Conservation (phyloP, 1,139 yeast species). For the Hansenula sp. region DNA sequence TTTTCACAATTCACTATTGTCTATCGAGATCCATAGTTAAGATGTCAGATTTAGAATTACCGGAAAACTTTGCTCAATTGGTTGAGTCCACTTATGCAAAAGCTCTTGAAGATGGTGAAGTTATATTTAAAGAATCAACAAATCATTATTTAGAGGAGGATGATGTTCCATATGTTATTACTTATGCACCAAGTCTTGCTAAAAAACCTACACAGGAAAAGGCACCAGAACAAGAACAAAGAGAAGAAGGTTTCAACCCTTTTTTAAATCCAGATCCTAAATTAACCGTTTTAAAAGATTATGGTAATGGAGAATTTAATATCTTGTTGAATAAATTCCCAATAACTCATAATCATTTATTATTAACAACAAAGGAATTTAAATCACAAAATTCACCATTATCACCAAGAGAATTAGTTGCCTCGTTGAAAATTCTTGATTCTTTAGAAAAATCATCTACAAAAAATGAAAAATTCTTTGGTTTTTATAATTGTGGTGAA, state of each 20-base stretch:
- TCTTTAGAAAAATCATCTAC: slow-evolving; percentile 32
- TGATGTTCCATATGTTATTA: slow-evolving; percentile 35
- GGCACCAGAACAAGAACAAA: slow-evolving; percentile 26
- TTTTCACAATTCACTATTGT: too few species aligned
- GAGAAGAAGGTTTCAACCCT: slow-evolving; percentile 51
- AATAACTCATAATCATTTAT: slow-evolving; percentile 71
- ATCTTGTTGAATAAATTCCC: slow-evolving; percentile 84
- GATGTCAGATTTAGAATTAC: slow-evolving; percentile 22
- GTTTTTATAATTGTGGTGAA: slow-evolving; percentile 85
- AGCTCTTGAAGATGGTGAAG: slow-evolving; percentile 30
- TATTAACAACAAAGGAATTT: slow-evolving; percentile 72
- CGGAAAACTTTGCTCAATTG: slow-evolving; percentile 26
- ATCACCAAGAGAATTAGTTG: slow-evolving; percentile 60
- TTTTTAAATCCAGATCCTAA: slow-evolving; percentile 79
- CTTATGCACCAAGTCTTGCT: slow-evolving; percentile 46
- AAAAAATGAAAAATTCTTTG: slow-evolving; percentile 48
- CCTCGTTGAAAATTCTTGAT: slow-evolving; percentile 50
- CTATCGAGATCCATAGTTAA: too few species aligned
- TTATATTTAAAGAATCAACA: slow-evolving; percentile 31
- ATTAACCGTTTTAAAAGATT: slow-evolving; percentile 55
- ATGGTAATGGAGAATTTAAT: slow-evolving; percentile 49
- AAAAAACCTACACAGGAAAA: slow-evolving; percentile 51
- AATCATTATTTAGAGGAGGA: slow-evolving; percentile 24
- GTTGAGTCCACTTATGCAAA: slow-evolving; percentile 28
- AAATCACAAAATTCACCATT: slow-evolving; percentile 71